Percentiles rank a stretch among this genome's conserved stretches.
These are phyloP conservation scores for Arthroderma sp. DNA, from an alignment of 2,329 filamentous ascomycete species.

Conservation along the genomic window DNA sequence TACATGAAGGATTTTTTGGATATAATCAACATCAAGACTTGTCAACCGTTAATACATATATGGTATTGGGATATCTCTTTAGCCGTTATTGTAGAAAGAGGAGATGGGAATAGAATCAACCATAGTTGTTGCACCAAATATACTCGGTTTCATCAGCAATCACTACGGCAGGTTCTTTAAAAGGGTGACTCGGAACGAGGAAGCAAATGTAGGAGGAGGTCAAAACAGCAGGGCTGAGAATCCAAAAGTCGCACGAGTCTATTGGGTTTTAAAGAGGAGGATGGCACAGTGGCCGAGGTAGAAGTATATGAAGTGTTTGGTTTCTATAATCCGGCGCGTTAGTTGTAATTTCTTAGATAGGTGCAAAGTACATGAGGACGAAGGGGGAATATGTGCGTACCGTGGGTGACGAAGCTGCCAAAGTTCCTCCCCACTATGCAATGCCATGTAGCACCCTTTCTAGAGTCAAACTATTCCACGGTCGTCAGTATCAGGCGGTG, in stretches of 20 bases:
- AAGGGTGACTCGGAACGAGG: too few species aligned
- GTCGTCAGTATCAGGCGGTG: conserved; percentile 2
- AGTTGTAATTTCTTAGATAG: background rate
- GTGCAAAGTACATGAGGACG: background rate
- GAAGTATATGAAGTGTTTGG: conserved; percentile 99
- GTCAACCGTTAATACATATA: too few species aligned
- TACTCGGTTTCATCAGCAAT: too few species aligned
- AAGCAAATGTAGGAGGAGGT: background rate
- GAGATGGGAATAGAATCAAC: too few species aligned
- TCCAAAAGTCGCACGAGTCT: conserved; percentile 6
- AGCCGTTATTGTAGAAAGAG: too few species aligned
- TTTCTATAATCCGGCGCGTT: conserved; percentile 50
- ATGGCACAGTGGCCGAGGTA: conserved; percentile 98
- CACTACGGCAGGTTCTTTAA: too few species aligned
- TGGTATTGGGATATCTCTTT: too few species aligned
- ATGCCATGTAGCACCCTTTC: conserved; percentile 97
- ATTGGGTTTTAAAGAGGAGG: conserved; percentile 98
- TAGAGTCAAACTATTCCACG: conserved; percentile 67
- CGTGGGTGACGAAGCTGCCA: conserved; percentile 96
- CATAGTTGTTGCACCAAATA: too few species aligned
- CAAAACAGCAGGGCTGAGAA: background rate
- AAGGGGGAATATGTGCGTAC: conserved; percentile 37
- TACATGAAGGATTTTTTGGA: too few species aligned
- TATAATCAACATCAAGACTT: too few species aligned
- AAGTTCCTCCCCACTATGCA: conserved; percentile 98